A percentile compares a stretch with the other conserved stretches of the same genome.
Conservation (phyloP, 1,284 basidiomycete genomes). For the Apiotrichum sp. region DNA sequence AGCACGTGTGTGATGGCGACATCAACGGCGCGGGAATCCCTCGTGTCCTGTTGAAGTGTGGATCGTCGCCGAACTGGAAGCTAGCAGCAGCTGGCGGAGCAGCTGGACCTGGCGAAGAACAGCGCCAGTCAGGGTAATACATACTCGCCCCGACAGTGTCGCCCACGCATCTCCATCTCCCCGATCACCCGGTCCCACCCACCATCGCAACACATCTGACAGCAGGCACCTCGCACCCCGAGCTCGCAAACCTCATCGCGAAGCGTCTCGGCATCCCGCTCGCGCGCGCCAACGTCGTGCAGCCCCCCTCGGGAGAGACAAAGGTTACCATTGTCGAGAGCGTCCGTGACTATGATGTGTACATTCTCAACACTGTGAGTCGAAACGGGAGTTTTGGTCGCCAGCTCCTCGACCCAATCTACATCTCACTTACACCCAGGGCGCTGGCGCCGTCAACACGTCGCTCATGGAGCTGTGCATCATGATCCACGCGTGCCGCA, state of each 20-base stretch:
- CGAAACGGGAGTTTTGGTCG: neutral
- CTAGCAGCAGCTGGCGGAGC: no score
- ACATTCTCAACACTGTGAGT: conserved; percentile 85
- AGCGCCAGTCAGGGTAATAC: no score
- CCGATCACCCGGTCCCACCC: no score
- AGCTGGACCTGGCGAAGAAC: no score
- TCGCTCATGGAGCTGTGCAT: conserved; percentile 95
- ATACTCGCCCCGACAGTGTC: no score
- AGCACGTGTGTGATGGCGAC: no score
- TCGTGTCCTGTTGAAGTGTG: no score
- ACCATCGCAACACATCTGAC: neutral
- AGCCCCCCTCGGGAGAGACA: conserved; percentile 87
- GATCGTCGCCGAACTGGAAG: no score
- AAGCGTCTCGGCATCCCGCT: conserved; percentile 79
- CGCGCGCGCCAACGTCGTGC: conserved; percentile 74
- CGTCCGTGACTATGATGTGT: conserved; percentile 97
- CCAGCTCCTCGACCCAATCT: no score
- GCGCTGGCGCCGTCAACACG: conserved; percentile 61
- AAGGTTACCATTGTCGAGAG: conserved; percentile 88
- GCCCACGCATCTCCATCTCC: no score
- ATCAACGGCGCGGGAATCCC: no score
- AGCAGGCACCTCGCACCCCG: conserved; percentile 85
- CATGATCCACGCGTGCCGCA: conserved; percentile 99
- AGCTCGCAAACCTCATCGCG: conserved; percentile 89
- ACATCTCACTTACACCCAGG: conserved; percentile 19